Percentiles rank a stretch among this genome's conserved stretches.
Conservation (phyloP, 2,329 filamentous ascomycete species). For the Trichoderma sp. region DNA sequence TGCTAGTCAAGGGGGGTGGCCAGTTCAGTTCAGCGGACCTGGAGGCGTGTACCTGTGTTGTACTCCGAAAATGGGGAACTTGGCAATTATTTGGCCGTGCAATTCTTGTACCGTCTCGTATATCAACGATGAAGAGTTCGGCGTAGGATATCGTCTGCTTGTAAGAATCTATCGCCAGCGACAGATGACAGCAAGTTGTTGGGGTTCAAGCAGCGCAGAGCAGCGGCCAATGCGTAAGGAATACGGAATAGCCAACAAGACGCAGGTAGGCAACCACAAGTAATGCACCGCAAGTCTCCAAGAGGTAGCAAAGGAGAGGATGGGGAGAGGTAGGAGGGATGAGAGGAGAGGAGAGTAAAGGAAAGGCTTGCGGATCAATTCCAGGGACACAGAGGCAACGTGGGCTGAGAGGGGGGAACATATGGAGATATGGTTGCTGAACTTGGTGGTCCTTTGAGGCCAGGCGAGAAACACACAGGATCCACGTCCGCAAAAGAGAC, state of each 20-base stretch:
- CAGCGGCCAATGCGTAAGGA: background rate
- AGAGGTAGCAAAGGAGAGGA: background rate
- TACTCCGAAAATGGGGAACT: conserved; percentile 7
- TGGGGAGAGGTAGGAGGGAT: background rate
- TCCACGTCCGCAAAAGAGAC: conserved; percentile 4
- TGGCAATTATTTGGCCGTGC: conserved; percentile 11
- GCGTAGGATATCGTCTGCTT: background rate
- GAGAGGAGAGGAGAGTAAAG: background rate
- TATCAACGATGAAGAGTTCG: background rate
- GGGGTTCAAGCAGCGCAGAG: background rate
- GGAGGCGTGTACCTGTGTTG: conserved; percentile 16
- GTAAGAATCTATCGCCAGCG: conserved; percentile 8
- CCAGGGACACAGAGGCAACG: background rate
- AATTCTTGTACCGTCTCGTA: background rate
- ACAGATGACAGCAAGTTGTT: background rate
- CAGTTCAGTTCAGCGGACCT: conserved; percentile 6
- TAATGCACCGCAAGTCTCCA: background rate
- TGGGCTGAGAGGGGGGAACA: background rate
- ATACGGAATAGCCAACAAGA: background rate
- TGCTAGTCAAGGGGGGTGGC: conserved; percentile 21
- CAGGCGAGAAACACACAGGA: conserved; percentile 3
- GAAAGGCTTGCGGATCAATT: background rate
- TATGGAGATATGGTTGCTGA: conserved; percentile 8
- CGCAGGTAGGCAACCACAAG: background rate
- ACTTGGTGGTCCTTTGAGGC: background rate